Percentiles rank a stretch among this genome's conserved stretches.
These are phyloP conservation scores for Neurospora sp. DNA, from an alignment of 2,329 filamentous ascomycete species.

Conservation along the genomic window DNA sequence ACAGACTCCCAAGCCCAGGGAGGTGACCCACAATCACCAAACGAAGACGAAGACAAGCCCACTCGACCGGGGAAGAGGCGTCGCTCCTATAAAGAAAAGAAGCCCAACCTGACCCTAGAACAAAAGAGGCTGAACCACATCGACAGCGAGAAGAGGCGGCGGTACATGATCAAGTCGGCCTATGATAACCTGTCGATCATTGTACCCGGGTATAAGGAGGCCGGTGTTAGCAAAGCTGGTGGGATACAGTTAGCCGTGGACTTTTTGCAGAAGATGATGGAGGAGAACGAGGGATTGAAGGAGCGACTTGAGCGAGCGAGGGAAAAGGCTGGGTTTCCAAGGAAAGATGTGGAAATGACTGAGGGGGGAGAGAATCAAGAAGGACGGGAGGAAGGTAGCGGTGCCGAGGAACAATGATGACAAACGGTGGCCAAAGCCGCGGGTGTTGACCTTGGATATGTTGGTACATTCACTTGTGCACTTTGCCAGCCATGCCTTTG, in stretches of 20 bases:
- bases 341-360: background rate
- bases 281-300: slow-evolving; percentile 54
- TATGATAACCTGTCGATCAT: slow-evolving; percentile 72
- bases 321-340: background rate
- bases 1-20: background rate
- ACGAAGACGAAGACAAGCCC: background rate
- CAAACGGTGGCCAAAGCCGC: background rate
- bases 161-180: slow-evolving; percentile 70
- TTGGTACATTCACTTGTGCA: background rate
- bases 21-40: background rate
- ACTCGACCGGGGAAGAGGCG: background rate
- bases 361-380: background rate
- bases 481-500: background rate
- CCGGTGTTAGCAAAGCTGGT: slow-evolving; percentile 74
- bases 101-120: slow-evolving; percentile 62
- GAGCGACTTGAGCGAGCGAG: slow-evolving; percentile 29
- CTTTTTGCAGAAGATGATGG: slow-evolving; percentile 64
- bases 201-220: slow-evolving; percentile 63
- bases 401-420: background rate
- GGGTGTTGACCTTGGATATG: background rate
- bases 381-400: background rate
- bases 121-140: slow-evolving; percentile 84
- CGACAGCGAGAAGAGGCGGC: slow-evolving; percentile 74
- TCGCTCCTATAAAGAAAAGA: slow-evolving; percentile 15
- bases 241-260: slow-evolving; percentile 66